Base-by-base conservation (phyloP, 2,329 filamentous ascomycete genomes). In the Aspergillus carbonarius region DNA sequence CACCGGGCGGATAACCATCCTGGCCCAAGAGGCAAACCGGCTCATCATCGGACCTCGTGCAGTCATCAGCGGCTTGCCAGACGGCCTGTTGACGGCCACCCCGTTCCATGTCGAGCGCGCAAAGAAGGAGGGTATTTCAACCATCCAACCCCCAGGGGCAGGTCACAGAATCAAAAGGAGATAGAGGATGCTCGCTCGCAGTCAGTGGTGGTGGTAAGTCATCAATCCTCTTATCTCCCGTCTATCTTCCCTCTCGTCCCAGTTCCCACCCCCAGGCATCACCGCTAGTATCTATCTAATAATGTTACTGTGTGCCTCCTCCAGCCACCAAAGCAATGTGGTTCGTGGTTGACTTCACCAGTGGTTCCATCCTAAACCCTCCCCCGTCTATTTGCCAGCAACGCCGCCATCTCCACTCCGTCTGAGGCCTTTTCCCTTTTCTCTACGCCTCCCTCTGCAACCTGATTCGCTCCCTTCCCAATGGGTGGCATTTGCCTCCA, bases 271-370 rank as follows among this genome's bases (percentile, higher is more conserved):
- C 30, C 39, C 18, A 42, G 39, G 39, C 39, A 42, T 23, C 44
- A 48, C 44, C 44, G 44, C 44, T 30, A 48, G 18, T 32, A 9
- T 23, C 5, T 5, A 23, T 23, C 30, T 32, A 48, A 30, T n/a
- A 47, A n/a, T 17, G 15, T 32, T 17, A 27, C 25, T 30, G 25
- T 48, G 44, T 48, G 44, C n/a, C 25, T 23, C 23, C 23, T 48
- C 44, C 44, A 48, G 44, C 44, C 40, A 27, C 25, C 39, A 42
- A 34, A 39, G 52, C 51, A 55, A 57, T 60, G 60, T 62, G 60
- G 60, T 56, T 60, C 56, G 34, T 51, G 49, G 47, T 56, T 61
- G 59, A 59, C 49, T 49, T 61, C 32, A 59, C 47, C 53, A 44
- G 50, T 61, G 61, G 59, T 55, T 61, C 61, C 59, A 55, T 61